Conservation (phyloP, 2,329 filamentous ascomycete species). For the Aspergillus calidoustus region DNA sequence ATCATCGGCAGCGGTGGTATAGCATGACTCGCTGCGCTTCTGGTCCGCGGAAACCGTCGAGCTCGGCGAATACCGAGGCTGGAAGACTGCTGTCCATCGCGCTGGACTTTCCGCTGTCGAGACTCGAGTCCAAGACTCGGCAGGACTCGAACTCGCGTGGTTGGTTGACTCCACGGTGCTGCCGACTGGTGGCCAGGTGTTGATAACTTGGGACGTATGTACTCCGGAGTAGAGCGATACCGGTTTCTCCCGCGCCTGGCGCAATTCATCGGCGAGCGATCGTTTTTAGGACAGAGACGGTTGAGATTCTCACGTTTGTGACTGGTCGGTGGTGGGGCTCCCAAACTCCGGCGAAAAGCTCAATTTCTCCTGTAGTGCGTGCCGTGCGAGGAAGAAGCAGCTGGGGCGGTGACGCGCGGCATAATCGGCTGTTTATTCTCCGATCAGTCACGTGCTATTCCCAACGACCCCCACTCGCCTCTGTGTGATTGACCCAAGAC, state of each 20-base stretch:
- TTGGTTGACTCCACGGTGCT: neutral
- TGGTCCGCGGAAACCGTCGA: neutral
- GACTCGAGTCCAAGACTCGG: neutral
- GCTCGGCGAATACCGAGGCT: neutral
- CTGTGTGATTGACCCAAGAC: too few species aligned
- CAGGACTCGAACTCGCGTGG: too few species aligned
- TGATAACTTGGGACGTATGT: neutral
- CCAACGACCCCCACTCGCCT: too few species aligned
- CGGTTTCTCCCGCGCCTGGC: neutral
- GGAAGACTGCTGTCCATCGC: neutral
- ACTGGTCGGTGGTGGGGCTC: neutral
- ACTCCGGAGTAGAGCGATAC: neutral
- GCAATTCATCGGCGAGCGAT: neutral
- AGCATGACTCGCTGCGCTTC: neutral
- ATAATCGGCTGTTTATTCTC: neutral
- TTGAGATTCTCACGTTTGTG: neutral
- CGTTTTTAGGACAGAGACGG: neutral
- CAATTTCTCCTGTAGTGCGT: too few species aligned
- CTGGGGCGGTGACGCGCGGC: neutral
- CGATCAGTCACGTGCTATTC: neutral
- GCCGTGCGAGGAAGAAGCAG: too few species aligned
- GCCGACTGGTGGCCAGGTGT: neutral
- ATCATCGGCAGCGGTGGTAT: neutral
- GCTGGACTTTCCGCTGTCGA: neutral
- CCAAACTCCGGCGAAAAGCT: neutral